Percentiles rank a stretch among this genome's conserved stretches.
Conservation (phyloP, 257 asterid genomes). For the Solanum lignicaule region DNA sequence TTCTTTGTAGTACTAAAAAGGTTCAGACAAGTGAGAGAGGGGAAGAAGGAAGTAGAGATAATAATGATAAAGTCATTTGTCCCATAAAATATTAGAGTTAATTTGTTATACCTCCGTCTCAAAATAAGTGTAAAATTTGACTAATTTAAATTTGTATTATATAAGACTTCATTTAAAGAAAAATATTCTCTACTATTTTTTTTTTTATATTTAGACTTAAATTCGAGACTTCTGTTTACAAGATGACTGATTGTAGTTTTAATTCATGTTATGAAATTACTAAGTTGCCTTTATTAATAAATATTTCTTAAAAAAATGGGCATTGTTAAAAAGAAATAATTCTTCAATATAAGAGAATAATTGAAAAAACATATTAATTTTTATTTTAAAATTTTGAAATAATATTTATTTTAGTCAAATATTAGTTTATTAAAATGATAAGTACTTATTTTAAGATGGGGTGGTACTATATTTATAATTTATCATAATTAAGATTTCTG, state of each 20-base stretch:
- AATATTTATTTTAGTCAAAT: not conserved
- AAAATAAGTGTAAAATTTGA: not conserved
- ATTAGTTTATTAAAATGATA: not conserved
- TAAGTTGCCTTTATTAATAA: not conserved
- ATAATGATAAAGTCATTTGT: not conserved
- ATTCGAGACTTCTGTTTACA: too few species aligned
- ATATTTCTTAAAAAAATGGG: not conserved
- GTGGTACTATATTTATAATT: not conserved
- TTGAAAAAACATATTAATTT: not conserved
- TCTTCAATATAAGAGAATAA: not conserved
- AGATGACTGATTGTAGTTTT: too few species aligned
- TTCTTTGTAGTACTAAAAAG: constrained; percentile 5
- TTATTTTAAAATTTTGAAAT: not conserved
- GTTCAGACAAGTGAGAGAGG: not conserved
- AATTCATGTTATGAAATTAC: not conserved
- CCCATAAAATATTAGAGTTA: not conserved
- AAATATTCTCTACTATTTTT: too few species aligned
- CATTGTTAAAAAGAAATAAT: not conserved
- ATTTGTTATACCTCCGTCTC: accelerated
- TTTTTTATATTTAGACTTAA: too few species aligned
- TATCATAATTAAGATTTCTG: not conserved
- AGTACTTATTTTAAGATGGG: not conserved
- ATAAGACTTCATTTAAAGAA: too few species aligned
- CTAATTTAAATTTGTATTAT: too few species aligned
- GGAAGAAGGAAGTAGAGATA: not conserved